Evolutionary conservation across 2,329 filamentous ascomycete genomes (phyloP).

Genomic region (Huntiella decipiens): DNA sequence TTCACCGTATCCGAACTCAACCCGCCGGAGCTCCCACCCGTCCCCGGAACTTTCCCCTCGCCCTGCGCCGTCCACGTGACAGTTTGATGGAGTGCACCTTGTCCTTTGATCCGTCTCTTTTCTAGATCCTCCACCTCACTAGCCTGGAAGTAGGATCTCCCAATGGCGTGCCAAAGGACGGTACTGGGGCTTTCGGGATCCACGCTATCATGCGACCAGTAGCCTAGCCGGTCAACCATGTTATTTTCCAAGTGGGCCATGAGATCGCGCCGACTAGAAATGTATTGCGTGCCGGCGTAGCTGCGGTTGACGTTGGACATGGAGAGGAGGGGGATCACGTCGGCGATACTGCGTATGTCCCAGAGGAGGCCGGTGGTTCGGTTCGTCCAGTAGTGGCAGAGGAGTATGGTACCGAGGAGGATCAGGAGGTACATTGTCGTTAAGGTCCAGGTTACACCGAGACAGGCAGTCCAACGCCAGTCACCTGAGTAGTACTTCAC

Average conservation of each 20-base stretch:
- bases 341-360: constrained; percentile 68
- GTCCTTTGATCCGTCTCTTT: constrained; percentile 2
- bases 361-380: constrained; percentile 60
- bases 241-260: constrained; percentile 32
- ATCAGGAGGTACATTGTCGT: constrained; percentile 56
- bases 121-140: constrained; percentile 4
- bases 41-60: not conserved
- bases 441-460: constrained; percentile 60
- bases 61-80: too few relatives aligned
- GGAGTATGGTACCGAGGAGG: constrained; percentile 33
- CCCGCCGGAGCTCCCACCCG: not conserved
- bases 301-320: constrained; percentile 60
- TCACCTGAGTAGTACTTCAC: constrained; percentile 34
- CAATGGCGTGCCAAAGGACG: constrained; percentile 62
- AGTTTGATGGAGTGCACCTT: not conserved
- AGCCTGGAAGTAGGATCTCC: constrained; percentile 21
- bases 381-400: constrained; percentile 46
- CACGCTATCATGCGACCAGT: constrained; percentile 39
- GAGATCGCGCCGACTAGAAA: constrained; percentile 33
- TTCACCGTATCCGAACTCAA: constrained; percentile 4
- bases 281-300: constrained; percentile 49
- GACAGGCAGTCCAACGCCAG: constrained; percentile 68
- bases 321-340: constrained; percentile 59
- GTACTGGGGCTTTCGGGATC: constrained; percentile 37
- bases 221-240: constrained; percentile 57